Evolutionary conservation across 306 rosid genomes (phyloP).

Genomic region (Quercus alba): DNA sequence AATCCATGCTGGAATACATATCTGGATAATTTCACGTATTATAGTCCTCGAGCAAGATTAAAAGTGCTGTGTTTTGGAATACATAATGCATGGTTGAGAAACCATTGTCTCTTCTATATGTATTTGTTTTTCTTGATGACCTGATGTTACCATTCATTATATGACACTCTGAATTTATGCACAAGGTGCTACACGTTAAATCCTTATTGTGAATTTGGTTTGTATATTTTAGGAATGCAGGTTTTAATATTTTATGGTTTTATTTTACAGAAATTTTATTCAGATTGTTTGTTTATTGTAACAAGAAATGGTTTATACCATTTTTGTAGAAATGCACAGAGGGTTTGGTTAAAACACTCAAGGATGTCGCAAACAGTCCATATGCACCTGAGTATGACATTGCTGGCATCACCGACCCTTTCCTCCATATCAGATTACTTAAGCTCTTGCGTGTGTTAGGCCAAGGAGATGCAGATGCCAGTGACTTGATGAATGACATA

Average conservation of each 20-base stretch:
- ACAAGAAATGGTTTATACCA: conserved; percentile 23
- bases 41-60: background rate
- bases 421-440: conserved; percentile 92
- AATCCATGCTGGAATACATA: background rate
- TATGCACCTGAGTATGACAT: conserved; percentile 94
- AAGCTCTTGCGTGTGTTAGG: conserved; percentile 86
- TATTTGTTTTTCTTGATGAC: background rate
- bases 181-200: background rate
- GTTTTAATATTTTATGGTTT: conserved; percentile 2
- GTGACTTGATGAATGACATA: conserved; percentile 94
- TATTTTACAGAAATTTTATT: conserved; percentile 7
- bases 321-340: conserved; percentile 82
- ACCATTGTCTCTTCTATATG: background rate
- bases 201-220: background rate
- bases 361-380: conserved; percentile 86
- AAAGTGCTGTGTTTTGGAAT: background rate
- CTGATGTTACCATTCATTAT: background rate
- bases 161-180: background rate
- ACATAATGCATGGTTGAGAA: background rate
- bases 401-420: conserved; percentile 97
- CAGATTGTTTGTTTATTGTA: conserved; percentile 15
- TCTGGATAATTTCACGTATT: background rate
- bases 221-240: conserved; percentile 17
- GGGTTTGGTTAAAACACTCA: conserved; percentile 79
- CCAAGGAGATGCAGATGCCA: conserved; percentile 89